These are phyloP conservation scores for Septoria petroselini DNA, from an alignment of 2,329 filamentous ascomycete species.

Conservation along the genomic window DNA sequence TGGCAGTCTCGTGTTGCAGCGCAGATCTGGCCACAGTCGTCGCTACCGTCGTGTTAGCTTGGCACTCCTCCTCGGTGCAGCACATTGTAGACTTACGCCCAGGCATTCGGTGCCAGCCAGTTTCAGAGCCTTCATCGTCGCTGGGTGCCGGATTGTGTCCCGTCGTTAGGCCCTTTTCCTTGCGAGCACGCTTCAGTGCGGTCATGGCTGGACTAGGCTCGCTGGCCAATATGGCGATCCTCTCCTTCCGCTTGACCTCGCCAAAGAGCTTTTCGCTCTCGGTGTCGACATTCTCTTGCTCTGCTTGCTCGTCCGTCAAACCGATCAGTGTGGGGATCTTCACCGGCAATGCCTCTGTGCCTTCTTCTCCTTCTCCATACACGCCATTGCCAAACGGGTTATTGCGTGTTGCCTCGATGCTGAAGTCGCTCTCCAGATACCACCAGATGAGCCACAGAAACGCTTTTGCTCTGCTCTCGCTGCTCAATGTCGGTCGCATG, in stretches of 20 bases:
- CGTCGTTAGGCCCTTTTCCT: conserved; percentile 43
- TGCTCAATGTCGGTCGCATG: conserved; percentile 82
- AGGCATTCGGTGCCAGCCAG: conserved; percentile 24
- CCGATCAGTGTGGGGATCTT: conserved; percentile 64
- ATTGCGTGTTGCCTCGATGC: conserved; percentile 76
- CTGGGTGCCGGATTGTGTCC: conserved; percentile 29
- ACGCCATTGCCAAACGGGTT: conserved; percentile 79
- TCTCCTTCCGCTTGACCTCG: conserved; percentile 68
- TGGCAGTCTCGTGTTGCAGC: conserved; percentile 38
- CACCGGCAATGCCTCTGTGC: conserved; percentile 47
- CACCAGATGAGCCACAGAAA: conserved; percentile 99
- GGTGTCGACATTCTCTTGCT: conserved; percentile 70
- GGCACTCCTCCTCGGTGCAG: not conserved
- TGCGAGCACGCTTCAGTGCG: conserved; percentile 50
- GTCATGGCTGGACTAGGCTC: conserved; percentile 67
- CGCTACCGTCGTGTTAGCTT: conserved; percentile 7
- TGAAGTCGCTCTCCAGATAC: conserved; percentile 94
- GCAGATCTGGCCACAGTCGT: conserved; percentile 22
- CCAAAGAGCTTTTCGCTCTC: conserved; percentile 68
- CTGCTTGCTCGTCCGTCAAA: conserved; percentile 64
- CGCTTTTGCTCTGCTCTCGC: conserved; percentile 75
- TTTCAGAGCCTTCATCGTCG: conserved; percentile 35
- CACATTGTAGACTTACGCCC: conserved; percentile 3
- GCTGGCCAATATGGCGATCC: conserved; percentile 68
- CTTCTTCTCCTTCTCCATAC: conserved; percentile 43